phyloP scores from a whole-genome alignment of 1,284 basidiomycete species.

The Leucoagaricus sp. region DNA sequence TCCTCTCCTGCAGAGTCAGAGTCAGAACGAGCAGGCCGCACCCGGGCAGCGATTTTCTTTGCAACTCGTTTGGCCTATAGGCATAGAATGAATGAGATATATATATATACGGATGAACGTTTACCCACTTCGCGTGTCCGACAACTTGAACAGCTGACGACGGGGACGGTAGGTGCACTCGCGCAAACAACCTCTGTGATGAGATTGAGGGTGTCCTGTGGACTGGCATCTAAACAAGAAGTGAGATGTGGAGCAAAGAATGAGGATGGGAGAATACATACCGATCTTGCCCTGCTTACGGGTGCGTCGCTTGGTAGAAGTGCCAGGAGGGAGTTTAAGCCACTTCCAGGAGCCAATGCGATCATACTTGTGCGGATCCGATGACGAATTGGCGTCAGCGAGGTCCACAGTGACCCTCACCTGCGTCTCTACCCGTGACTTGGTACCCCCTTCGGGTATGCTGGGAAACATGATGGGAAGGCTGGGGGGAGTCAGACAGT shows the following conservation, averaged over 20 bases:
- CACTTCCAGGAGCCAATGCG: constrained; percentile 84
- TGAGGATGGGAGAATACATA: constrained; percentile 31
- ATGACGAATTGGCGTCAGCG: constrained; percentile 63
- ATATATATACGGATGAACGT: constrained; percentile 14
- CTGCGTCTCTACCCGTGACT: constrained; percentile 93
- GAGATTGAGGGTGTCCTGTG: constrained; percentile 73
- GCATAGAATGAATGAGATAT: constrained; percentile 6
- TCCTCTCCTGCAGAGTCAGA: constrained; percentile 65
- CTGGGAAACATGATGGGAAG: constrained; percentile 82
- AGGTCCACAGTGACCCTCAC: constrained; percentile 81
- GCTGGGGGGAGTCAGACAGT: constrained; percentile 35
- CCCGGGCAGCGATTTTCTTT: constrained; percentile 79
- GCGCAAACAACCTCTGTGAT: constrained; percentile 70
- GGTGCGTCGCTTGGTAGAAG: constrained; percentile 80
- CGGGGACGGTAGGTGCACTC: constrained; percentile 76
- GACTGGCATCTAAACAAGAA: constrained; percentile 59
- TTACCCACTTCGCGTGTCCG: constrained; percentile 76
- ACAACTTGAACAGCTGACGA: constrained; percentile 83
- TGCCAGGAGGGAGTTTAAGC: constrained; percentile 75
- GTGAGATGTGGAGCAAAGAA: constrained; percentile 15
- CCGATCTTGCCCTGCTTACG: constrained; percentile 88
- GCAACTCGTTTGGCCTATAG: constrained; percentile 88
- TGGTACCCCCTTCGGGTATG: constrained; percentile 84
- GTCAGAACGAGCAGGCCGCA: constrained; percentile 76
- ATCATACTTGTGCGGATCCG: constrained; percentile 65